Evolutionary conservation across 2,329 filamentous ascomycete species (phyloP).

Genomic region (Hymenoscyphus occultus): DNA sequence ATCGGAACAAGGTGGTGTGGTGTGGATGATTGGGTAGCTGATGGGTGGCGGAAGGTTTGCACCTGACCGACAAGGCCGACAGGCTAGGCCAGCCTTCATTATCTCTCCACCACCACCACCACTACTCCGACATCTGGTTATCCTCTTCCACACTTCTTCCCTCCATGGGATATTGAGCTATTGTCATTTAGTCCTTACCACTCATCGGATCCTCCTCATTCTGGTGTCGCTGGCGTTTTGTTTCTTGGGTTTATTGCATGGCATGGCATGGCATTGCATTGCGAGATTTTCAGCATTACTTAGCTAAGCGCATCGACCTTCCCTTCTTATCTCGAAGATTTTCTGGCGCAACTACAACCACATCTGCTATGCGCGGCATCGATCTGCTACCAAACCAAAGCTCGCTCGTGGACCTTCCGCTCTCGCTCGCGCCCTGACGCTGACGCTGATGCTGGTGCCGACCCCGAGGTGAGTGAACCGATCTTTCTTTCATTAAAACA

Average conservation of each 20-base stretch:
- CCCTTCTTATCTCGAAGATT: slow-evolving; percentile 6
- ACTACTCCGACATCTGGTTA: neutral
- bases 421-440: neutral
- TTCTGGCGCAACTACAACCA: slow-evolving; percentile 1
- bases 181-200: slow-evolving; percentile 1
- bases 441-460: slow-evolving; percentile 3
- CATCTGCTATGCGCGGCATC: slow-evolving; percentile 11
- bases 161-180: neutral
- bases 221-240: neutral
- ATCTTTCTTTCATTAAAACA: neutral
- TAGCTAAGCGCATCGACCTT: neutral
- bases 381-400: neutral
- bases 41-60: neutral
- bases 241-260: neutral
- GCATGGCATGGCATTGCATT: neutral
- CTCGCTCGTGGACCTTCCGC: slow-evolving; percentile 5
- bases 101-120: neutral
- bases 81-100: slow-evolving; percentile 2
- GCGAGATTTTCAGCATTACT: slow-evolving; percentile 12
- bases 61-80: neutral
- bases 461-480: slow-evolving; percentile 4
- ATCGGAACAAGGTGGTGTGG: neutral
- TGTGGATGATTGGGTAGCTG: neutral
- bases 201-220: neutral
- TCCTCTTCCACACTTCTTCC: neutral